Base-by-base conservation (phyloP, 805 yeast genomes). In the Scheffersomyces stipitis region DNA sequence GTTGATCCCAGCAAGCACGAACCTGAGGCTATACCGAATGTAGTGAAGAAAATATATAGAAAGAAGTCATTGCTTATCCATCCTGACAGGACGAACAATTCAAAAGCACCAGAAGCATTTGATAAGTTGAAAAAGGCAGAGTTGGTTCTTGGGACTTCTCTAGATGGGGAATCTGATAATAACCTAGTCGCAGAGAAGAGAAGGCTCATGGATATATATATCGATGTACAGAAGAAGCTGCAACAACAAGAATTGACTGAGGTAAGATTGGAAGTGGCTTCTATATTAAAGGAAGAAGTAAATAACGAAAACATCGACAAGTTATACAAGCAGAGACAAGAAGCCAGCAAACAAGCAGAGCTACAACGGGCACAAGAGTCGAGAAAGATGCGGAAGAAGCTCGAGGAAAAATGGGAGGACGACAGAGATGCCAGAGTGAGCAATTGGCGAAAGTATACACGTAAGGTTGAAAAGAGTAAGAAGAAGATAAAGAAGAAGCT, bases 41-140 rank as follows among this genome's bases (percentile, higher is more conserved):
- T 62, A 33, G 69, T 80, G 37, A 72, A 69, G 44, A 73, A 66
- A 40, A 46, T 60, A 27, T 83, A 71, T 52, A 61, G 87, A 17
- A 72, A 70, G 56, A 80, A 77, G 52, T 80, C 88, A 2, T 58
- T 83, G 26, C 57, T 80, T 40, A 75, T 83, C 13, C 90, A 83
- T 53, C 90, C 90, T 0, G 90, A 83, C 52, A 81, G 80, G 50
- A 69, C 77, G 1, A 52, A 58, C 20, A 74, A 81, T 45, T 61
- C 67, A 0, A 59, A 67, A n/a, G 86, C 88, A 0, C 77, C 85
- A 0, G 71, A 61, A 22, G 88, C 88, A 2, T 83, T 83, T 54
- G 83, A 79, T 48, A 38, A 66, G 24, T 56, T 83, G 34, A 78
- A 80, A 44, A 75, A 72, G 42, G 80, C 88, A 0, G 75, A 78